Conservation (phyloP, 2,329 filamentous ascomycete genomes). For the Fusarium setosum region DNA sequence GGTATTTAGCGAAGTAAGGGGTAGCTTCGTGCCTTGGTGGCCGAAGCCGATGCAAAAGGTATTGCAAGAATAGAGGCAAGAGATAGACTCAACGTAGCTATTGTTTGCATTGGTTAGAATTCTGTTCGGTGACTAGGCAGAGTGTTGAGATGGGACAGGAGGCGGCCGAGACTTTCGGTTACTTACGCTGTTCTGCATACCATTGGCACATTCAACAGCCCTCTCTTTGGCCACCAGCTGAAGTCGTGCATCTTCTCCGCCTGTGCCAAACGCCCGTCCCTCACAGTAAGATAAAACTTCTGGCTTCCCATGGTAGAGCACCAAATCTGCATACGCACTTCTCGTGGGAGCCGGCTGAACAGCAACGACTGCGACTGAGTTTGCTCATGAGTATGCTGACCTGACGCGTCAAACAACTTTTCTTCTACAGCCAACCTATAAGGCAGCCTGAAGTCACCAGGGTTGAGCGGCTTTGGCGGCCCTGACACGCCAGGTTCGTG, state of each 20-base stretch:
- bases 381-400: too few species aligned
- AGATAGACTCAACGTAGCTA: not conserved
- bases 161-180: not conserved
- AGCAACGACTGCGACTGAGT: not conserved
- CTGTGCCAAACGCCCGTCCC: not conserved
- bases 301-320: not conserved
- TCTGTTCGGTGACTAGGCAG: not conserved
- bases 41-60: not conserved
- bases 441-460: not conserved
- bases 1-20: not conserved
- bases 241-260: not conserved
- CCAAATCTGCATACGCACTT: not conserved
- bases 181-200: not conserved
- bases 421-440: not conserved
- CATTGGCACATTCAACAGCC: not conserved
- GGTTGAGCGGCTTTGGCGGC: not conserved
- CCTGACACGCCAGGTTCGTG: not conserved
- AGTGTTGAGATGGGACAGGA: too few species aligned
- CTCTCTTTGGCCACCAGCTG: not conserved
- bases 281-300: not conserved
- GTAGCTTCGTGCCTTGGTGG: not conserved
- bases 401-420: not conserved
- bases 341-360: not conserved
- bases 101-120: not conserved
- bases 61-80: not conserved